Percentiles rank a stretch among this genome's conserved stretches.
These are phyloP conservation scores for Rhizophora apiculata DNA, from an alignment of 345 rosid genomes.

Conservation along the genomic window DNA sequence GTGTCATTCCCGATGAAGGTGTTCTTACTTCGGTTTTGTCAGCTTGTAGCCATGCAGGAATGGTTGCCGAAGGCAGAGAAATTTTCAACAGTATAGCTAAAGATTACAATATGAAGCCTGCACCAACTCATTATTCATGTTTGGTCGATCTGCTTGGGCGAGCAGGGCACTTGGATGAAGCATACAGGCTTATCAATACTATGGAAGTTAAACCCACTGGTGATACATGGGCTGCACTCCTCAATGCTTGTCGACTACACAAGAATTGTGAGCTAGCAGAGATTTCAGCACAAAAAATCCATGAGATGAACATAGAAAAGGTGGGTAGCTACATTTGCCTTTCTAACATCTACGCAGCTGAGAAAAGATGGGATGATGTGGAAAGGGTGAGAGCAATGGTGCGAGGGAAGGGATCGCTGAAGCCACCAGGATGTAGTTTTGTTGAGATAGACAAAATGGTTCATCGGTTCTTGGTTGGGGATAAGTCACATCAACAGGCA, in stretches of 20 bases:
- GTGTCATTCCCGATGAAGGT: slow-evolving; percentile 23
- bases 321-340: slow-evolving; percentile 29
- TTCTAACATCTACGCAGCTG: slow-evolving; percentile 27
- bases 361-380: slow-evolving; percentile 26
- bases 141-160: slow-evolving; percentile 35
- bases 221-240: slow-evolving; percentile 31
- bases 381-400: slow-evolving; percentile 27
- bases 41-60: slow-evolving; percentile 32
- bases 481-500: slow-evolving; percentile 22
- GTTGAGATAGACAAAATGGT: slow-evolving; percentile 23
- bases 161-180: slow-evolving; percentile 25
- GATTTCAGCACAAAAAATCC: slow-evolving; percentile 16
- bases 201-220: slow-evolving; percentile 13
- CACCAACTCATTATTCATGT: slow-evolving; percentile 21
- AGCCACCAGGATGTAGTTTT: slow-evolving; percentile 25
- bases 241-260: slow-evolving; percentile 23
- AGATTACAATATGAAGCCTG: slow-evolving; percentile 16
- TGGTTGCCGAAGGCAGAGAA: slow-evolving; percentile 32
- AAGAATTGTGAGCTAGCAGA: slow-evolving; percentile 28
- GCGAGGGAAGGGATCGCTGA: slow-evolving; percentile 18
- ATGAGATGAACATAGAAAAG: slow-evolving; percentile 10
- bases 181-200: slow-evolving; percentile 13
- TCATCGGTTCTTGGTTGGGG: slow-evolving; percentile 21
- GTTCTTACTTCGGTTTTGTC: slow-evolving; percentile 30
- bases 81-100: slow-evolving; percentile 20